Evolutionary conservation across 1,139 yeast genomes (phyloP), one percentile per base, ranked within the genome.

Genomic region (Trichomonascaceae sp.): DNA sequence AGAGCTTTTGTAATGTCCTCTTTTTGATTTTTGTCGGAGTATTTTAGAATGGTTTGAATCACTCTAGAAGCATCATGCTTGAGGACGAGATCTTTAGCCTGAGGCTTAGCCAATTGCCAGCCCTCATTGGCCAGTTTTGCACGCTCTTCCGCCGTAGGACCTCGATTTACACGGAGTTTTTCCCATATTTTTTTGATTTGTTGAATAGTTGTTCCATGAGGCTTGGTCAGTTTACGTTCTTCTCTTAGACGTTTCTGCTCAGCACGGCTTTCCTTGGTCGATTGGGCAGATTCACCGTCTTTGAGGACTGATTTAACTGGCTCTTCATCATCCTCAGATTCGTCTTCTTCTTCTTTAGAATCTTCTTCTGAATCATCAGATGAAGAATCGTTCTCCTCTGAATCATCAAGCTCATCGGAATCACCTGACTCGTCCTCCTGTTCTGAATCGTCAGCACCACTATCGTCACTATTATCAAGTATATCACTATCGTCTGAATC

Each of bases 21-120:
- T 71, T 96, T 82, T 74, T 93, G 85, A 56, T 83, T 87, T 66
- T 85, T 87, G 49, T 86, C 77, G 7, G 95, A 84, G 69, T 85
- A 89, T 70, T 93, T 93, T 58, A 93, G 84, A 63, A 93, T 79
- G 2, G 98, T 90, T 72, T 93, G 99, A 30, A 93, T 96, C 54
- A 93, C 95, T 73, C 99, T 82, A 32, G 96, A 89, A 17, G 98
- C 95, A 76, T 93, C 99, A 68, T 93, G 99, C 74, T 93, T 91
- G 74, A 93, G 71, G 43, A 91, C 97, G 61, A 93, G 78, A 64
- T 91, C 98, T 62, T 82, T 81, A 54, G 90, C 81, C 51, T 83
- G 82, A 65, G 86, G 91, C 64, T 85, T 80, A 49, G 95, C 77
- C 58, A 88, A 78, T 20, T 79, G 83, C 96, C 97, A 91, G 45